Percentiles rank a stretch among this genome's conserved stretches.
phyloP scores from a whole-genome alignment of 2,329 filamentous ascomycete genomes.

The Verticillium nonalfalfae region DNA sequence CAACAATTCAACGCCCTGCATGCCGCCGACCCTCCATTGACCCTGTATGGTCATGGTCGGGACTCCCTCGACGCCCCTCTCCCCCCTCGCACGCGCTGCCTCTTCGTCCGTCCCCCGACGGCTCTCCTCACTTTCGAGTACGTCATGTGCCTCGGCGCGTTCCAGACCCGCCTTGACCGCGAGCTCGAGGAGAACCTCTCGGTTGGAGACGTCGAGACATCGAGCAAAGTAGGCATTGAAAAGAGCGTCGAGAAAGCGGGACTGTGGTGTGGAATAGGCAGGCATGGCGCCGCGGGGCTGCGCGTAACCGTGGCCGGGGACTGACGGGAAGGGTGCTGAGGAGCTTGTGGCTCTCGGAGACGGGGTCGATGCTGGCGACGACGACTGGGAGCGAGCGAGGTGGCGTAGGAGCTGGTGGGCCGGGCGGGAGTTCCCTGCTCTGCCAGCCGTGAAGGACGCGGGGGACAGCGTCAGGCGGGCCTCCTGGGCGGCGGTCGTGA shows the following conservation, averaged over 20 bases:
- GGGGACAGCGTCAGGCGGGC: background rate
- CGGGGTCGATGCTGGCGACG: background rate
- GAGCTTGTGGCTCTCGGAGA: background rate
- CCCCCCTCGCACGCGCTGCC: slow-evolving; percentile 20
- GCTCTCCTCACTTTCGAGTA: slow-evolving; percentile 20
- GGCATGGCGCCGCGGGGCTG: background rate
- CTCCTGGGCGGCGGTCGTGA: background rate
- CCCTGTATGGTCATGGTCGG: slow-evolving; percentile 69
- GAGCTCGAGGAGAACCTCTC: slow-evolving; percentile 26
- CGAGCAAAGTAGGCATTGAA: slow-evolving; percentile 34
- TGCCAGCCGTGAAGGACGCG: slow-evolving; percentile 18
- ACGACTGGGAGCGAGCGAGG: slow-evolving; percentile 18
- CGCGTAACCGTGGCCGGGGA: slow-evolving; percentile 4
- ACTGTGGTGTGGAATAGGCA: slow-evolving; percentile 23
- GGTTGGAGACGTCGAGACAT: slow-evolving; percentile 34
- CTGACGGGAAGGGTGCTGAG: slow-evolving; percentile 16
- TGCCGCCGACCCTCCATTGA: slow-evolving; percentile 62
- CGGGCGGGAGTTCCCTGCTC: slow-evolving; percentile 35
- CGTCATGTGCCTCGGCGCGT: slow-evolving; percentile 5
- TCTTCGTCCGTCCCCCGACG: slow-evolving; percentile 20
- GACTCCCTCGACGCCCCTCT: slow-evolving; percentile 50
- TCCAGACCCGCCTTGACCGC: slow-evolving; percentile 25
- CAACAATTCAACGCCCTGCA: slow-evolving; percentile 61
- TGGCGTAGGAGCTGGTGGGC: slow-evolving; percentile 41
- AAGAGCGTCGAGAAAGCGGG: slow-evolving; percentile 32